phyloP scores from a whole-genome alignment of 2,329 filamentous ascomycete species.

The Verticillium albo-atrum region DNA sequence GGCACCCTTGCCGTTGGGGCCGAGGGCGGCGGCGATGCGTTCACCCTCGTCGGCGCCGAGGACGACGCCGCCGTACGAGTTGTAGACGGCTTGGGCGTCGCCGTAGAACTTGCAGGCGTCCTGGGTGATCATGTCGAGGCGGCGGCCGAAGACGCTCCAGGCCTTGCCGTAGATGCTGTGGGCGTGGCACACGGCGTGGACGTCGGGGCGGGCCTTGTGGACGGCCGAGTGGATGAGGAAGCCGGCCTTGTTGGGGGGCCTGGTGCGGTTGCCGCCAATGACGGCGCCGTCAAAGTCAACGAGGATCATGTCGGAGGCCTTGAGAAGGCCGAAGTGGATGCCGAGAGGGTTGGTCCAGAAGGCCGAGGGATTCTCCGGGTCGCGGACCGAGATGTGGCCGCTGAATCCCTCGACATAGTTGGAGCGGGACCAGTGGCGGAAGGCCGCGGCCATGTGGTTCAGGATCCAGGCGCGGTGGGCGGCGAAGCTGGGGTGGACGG shows the following conservation, averaged over 20 bases:
- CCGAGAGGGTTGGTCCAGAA: conserved; percentile 69
- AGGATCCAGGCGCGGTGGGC: conserved; percentile 46
- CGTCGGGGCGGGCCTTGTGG: conserved; percentile 59
- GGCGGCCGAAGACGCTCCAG: conserved; percentile 58
- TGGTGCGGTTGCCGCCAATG: conserved; percentile 54
- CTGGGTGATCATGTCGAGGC: conserved; percentile 64
- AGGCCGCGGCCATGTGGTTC: conserved; percentile 61
- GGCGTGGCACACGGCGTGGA: conserved; percentile 63
- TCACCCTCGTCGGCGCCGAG: conserved; percentile 60
- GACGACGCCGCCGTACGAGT: conserved; percentile 45
- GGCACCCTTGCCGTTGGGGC: conserved; percentile 49
- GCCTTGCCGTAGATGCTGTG: conserved; percentile 63
- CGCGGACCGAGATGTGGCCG: conserved; percentile 62
- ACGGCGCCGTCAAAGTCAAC: conserved; percentile 57
- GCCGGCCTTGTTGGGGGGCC: conserved; percentile 62
- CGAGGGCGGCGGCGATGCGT: conserved; percentile 58
- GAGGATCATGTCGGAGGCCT: conserved; percentile 64
- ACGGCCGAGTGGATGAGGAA: conserved; percentile 67
- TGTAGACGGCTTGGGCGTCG: conserved; percentile 59
- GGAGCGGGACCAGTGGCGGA: conserved; percentile 62
- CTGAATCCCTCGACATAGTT: conserved; percentile 66
- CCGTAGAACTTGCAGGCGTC: conserved; percentile 60
- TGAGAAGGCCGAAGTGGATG: conserved; percentile 61
- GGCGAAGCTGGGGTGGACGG: conserved; percentile 22
- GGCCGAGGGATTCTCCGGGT: conserved; percentile 53